A percentile compares a stretch with the other conserved stretches of the same genome.
These are phyloP conservation scores for Arachnomyces sp. DNA, from an alignment of 2,329 filamentous ascomycete genomes.

Conservation along the genomic window DNA sequence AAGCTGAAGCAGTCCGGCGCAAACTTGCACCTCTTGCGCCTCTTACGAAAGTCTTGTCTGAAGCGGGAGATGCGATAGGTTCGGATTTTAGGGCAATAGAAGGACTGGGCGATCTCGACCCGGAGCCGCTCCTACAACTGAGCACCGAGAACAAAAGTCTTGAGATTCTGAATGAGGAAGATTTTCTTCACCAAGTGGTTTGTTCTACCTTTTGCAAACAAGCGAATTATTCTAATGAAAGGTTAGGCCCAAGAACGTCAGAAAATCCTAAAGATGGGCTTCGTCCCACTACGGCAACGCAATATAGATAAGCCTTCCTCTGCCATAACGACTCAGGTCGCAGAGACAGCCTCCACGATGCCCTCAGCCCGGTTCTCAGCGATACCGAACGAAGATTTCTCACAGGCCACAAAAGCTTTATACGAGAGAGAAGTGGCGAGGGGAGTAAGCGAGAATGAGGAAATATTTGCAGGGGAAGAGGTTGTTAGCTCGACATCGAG, in stretches of 20 bases:
- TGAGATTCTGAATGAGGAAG: conserved; percentile 49
- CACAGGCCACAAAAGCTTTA: conserved; percentile 74
- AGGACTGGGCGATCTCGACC: conserved; percentile 42
- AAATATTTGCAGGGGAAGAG: conserved; percentile 89
- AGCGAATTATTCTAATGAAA: conserved; percentile 6
- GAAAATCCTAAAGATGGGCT: conserved; percentile 56
- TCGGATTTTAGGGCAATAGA: conserved; percentile 8
- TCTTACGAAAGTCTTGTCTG: conserved; percentile 17
- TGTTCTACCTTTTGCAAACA: conserved; percentile 16
- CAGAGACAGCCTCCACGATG: conserved; percentile 39
- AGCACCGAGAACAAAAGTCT: conserved; percentile 55
- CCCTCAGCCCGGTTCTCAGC: conserved; percentile 62
- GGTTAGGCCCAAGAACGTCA: conserved; percentile 46
- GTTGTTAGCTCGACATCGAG: conserved; percentile 56
- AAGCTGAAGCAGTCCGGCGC: conserved; percentile 49
- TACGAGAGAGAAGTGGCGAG: conserved; percentile 90
- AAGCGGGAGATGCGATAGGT: neutral
- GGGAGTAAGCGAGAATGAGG: conserved; percentile 86
- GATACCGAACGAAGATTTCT: conserved; percentile 67
- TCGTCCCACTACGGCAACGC: conserved; percentile 52
- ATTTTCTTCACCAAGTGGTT: conserved; percentile 50
- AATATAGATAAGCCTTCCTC: conserved; percentile 26
- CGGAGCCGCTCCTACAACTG: conserved; percentile 58
- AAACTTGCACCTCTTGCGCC: conserved; percentile 46
- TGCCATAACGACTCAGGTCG: conserved; percentile 26